Percentiles rank a stretch among this genome's conserved stretches.
Evolutionary conservation across 179 eudicot species (phyloP).

Genomic region (Drosera spatulata): DNA sequence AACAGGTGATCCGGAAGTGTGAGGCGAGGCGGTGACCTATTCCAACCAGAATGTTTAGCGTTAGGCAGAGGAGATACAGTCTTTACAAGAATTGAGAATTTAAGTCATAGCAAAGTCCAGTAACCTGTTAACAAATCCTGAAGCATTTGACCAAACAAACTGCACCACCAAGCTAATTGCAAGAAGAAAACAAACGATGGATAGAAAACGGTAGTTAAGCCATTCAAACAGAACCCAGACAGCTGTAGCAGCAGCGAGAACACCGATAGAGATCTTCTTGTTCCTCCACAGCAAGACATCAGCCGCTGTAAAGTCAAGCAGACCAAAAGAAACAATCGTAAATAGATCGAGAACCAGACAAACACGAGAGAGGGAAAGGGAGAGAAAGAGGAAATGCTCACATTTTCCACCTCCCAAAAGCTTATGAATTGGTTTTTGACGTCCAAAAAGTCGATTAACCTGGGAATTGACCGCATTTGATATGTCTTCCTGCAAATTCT

Average conservation of each 20-base stretch:
- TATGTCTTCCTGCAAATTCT: constrained; percentile 42
- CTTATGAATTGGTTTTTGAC: constrained; percentile 65
- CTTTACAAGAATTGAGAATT: not conserved
- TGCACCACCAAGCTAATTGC: constrained; percentile 54
- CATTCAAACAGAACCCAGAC: constrained; percentile 94
- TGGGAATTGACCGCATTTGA: constrained; percentile 38
- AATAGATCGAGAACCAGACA: not conserved
- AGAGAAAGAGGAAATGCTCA: constrained; percentile 14
- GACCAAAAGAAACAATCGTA: constrained; percentile 2
- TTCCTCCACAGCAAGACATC: constrained; percentile 96
- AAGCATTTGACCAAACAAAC: constrained; percentile 75
- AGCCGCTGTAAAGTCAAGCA: constrained; percentile 53
- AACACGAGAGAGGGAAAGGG: not conserved
- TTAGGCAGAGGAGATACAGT: not conserved
- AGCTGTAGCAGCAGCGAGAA: constrained; percentile 55
- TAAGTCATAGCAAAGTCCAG: not conserved
- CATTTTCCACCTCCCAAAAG: constrained; percentile 92
- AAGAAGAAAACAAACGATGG: constrained; percentile 52
- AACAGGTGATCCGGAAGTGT: constrained; percentile 63
- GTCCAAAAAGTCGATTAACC: constrained; percentile 78
- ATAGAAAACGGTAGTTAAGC: constrained; percentile 71
- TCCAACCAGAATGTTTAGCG: constrained; percentile 1
- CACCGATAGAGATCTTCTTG: constrained; percentile 87
- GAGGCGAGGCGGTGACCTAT: constrained; percentile 60
- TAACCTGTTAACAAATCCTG: constrained; percentile 59